phyloP scores from a whole-genome alignment of 2,329 filamentous ascomycete species.

The Trichophyton simii region DNA sequence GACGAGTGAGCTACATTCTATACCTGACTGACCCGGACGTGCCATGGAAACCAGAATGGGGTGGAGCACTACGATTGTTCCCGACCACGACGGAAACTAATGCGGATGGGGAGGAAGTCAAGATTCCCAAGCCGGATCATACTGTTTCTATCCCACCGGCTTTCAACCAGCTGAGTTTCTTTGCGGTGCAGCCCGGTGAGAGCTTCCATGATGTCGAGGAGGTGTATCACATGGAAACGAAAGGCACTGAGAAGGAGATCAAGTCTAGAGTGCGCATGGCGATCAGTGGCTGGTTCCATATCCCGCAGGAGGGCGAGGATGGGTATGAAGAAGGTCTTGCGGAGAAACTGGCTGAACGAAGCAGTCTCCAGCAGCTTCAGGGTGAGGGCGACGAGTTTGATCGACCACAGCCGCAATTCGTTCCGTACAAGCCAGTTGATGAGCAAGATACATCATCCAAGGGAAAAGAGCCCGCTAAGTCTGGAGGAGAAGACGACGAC shows the following conservation, averaged over 20 bases:
- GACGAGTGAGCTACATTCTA: slow-evolving; percentile 90
- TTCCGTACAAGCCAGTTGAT: slow-evolving; percentile 28
- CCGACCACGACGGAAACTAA: slow-evolving; percentile 55
- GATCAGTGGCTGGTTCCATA: slow-evolving; percentile 98
- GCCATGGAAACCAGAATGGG: slow-evolving; percentile 84
- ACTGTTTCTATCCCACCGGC: slow-evolving; percentile 78
- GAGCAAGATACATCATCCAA: slow-evolving; percentile 16
- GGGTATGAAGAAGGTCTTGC: slow-evolving; percentile 81
- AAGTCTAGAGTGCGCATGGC: slow-evolving; percentile 71
- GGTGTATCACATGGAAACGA: slow-evolving; percentile 61
- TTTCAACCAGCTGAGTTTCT: slow-evolving; percentile 97
- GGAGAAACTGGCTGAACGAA: slow-evolving; percentile 76
- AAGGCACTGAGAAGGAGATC: slow-evolving; percentile 46
- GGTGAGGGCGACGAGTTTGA: slow-evolving; percentile 86
- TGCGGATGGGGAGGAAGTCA: slow-evolving; percentile 60
- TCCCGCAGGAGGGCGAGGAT: slow-evolving; percentile 86
- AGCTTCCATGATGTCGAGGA: slow-evolving; percentile 99
- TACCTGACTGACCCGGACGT: slow-evolving; percentile 88
- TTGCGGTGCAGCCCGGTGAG: slow-evolving; percentile 94
- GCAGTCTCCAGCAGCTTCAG: slow-evolving; percentile 83
- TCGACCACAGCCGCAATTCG: slow-evolving; percentile 53
- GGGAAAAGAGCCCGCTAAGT: slow-evolving; percentile 24
- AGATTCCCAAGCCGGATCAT: slow-evolving; percentile 66
- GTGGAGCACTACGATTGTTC: slow-evolving; percentile 79
- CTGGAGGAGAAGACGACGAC: slow-evolving; percentile 27